Evolutionary conservation across 83 land plant genomes (phyloP).

Genomic region (Thuja plicata): DNA sequence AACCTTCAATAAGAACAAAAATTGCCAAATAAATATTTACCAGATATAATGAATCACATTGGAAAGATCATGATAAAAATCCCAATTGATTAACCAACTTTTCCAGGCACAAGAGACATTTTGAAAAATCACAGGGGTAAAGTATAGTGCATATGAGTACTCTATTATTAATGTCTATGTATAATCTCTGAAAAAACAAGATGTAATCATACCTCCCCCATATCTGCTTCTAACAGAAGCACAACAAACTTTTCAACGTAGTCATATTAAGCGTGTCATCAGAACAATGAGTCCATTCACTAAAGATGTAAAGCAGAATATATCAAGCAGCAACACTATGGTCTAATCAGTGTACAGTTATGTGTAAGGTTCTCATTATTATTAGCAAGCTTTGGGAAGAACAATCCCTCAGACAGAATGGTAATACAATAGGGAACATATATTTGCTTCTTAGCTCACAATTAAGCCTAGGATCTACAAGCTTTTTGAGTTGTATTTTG

Average conservation of each 20-base stretch:
- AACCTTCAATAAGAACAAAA: constrained; percentile 39
- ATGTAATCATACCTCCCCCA: constrained; percentile 37
- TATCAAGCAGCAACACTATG: neutral
- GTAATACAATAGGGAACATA: too few species aligned
- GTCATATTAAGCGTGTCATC: constrained; percentile 66
- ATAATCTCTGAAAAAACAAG: neutral
- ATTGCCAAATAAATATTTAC: neutral
- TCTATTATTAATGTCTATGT: neutral
- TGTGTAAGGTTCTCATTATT: too few species aligned
- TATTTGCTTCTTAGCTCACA: too few species aligned
- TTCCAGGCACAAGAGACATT: neutral
- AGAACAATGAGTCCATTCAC: neutral
- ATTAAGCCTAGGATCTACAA: too few species aligned
- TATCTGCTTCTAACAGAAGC: constrained; percentile 80
- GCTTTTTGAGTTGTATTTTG: too few species aligned
- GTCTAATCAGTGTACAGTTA: neutral
- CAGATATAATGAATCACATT: constrained; percentile 5
- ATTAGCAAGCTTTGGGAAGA: too few species aligned
- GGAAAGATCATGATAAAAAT: neutral
- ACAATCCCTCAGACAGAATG: too few species aligned
- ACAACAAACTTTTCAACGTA: constrained; percentile 45
- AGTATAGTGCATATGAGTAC: neutral
- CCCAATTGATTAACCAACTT: neutral
- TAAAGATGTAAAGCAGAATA: neutral
- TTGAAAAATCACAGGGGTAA: neutral